phyloP scores from a whole-genome alignment of 2,329 filamentous ascomycete species.

The Penicillium sp. region DNA sequence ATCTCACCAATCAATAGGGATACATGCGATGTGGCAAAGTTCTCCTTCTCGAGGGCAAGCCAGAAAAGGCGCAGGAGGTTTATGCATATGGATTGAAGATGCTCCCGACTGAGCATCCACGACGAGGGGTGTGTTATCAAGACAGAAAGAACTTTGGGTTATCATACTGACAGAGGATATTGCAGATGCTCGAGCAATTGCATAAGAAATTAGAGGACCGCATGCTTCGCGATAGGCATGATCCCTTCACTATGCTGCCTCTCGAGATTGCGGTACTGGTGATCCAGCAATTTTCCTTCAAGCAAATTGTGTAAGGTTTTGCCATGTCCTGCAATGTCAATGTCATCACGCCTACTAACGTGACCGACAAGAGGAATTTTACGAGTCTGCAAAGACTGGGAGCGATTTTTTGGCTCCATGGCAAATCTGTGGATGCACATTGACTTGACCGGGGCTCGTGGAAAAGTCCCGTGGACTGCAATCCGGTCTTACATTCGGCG shows the following conservation, averaged over 20 bases:
- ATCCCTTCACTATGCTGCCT: slow-evolving; percentile 58
- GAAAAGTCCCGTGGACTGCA: slow-evolving; percentile 44
- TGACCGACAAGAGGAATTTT: slow-evolving; percentile 44
- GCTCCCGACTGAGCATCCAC: slow-evolving; percentile 45
- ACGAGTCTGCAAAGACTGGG: slow-evolving; percentile 60
- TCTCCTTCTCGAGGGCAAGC: slow-evolving; percentile 50
- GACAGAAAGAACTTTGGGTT: background rate
- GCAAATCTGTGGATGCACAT: slow-evolving; percentile 55
- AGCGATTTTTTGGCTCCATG: slow-evolving; percentile 51
- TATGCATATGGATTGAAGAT: slow-evolving; percentile 61
- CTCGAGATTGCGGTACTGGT: slow-evolving; percentile 57
- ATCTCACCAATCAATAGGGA: slow-evolving; percentile 40
- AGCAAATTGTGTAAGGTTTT: slow-evolving; percentile 48
- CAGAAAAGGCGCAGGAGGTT: slow-evolving; percentile 56
- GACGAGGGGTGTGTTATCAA: slow-evolving; percentile 28
- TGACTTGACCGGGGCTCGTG: slow-evolving; percentile 52
- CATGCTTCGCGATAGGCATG: slow-evolving; percentile 32
- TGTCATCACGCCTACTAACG: background rate
- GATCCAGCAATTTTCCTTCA: slow-evolving; percentile 56
- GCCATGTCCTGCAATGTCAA: background rate
- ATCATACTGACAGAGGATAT: background rate
- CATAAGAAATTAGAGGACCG: slow-evolving; percentile 49
- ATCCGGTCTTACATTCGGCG: slow-evolving; percentile 39
- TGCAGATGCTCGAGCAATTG: slow-evolving; percentile 47
- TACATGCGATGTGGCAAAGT: slow-evolving; percentile 59